Conservation (phyloP, 2,329 filamentous ascomycete species). For the Calonectria crousiana region DNA sequence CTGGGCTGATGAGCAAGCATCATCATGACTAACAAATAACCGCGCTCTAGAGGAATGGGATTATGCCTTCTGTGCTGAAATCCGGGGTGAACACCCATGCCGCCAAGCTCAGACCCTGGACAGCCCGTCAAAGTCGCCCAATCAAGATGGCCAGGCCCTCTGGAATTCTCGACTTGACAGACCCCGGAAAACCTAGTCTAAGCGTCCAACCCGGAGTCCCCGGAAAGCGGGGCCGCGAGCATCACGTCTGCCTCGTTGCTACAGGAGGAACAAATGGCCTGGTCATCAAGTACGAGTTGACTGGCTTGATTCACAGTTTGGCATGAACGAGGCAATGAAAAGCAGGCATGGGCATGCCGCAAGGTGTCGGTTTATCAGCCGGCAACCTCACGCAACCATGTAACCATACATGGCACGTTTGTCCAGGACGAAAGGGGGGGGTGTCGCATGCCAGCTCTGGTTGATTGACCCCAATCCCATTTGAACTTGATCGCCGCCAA, state of each 20-base stretch:
- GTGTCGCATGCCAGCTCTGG: neutral
- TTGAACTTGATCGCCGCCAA: slow-evolving; percentile 1
- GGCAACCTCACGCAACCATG: neutral
- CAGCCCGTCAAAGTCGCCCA: neutral
- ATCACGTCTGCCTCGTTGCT: neutral
- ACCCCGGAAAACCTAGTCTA: neutral
- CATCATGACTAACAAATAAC: neutral
- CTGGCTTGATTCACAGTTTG: neutral
- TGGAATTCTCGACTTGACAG: neutral
- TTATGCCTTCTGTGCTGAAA: neutral
- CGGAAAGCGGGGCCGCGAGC: neutral
- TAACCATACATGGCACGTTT: neutral
- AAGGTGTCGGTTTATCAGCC: neutral
- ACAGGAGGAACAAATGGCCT: neutral
- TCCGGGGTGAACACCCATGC: neutral
- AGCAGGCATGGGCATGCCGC: neutral
- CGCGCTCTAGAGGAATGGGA: neutral
- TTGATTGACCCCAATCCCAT: neutral
- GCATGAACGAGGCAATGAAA: neutral
- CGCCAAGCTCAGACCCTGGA: neutral
- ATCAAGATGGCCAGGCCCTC: neutral
- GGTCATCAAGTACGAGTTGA: neutral
- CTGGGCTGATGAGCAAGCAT: neutral
- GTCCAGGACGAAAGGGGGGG: neutral
- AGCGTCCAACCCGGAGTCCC: neutral